Conservation (phyloP, 495 filamentous ascomycete species). For the Xylaria sp. region DNA sequence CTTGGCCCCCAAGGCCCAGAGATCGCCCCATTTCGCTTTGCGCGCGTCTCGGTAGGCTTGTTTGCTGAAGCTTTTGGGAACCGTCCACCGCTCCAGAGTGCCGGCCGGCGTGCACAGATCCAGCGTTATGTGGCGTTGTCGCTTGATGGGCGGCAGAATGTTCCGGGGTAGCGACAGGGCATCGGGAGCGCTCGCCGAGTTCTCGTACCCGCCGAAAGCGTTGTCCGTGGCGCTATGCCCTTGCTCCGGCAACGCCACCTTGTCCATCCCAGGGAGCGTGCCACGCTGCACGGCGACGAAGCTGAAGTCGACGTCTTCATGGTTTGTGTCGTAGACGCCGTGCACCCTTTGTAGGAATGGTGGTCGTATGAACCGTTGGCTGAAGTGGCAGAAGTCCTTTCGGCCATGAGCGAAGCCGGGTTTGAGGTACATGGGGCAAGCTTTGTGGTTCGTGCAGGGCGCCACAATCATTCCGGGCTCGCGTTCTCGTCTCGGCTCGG, state of each 20-base stretch:
- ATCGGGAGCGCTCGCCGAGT: conserved; percentile 48
- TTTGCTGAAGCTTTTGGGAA: conserved; percentile 80
- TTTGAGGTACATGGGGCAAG: conserved; percentile 85
- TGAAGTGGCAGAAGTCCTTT: conserved; percentile 91
- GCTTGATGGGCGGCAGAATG: conserved; percentile 82
- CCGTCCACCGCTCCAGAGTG: conserved; percentile 91
- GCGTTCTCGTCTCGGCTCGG: conserved; percentile 40
- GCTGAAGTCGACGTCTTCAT: conserved; percentile 89
- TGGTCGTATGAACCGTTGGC: conserved; percentile 86
- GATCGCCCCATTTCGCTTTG: conserved; percentile 89
- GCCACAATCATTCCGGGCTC: conserved; percentile 92
- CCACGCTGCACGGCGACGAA: conserved; percentile 90
- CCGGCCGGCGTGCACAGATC: conserved; percentile 90
- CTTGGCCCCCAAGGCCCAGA: conserved; percentile 96
- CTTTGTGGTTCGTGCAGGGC: conserved; percentile 89
- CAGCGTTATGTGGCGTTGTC: conserved; percentile 82
- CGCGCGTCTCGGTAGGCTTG: conserved; percentile 89
- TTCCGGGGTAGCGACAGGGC: conserved; percentile 77
- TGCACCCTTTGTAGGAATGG: conserved; percentile 81
- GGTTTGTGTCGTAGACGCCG: conserved; percentile 71
- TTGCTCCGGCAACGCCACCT: conserved; percentile 42
- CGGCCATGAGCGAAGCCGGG: conserved; percentile 72
- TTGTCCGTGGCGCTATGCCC: conserved; percentile 39
- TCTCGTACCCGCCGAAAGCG: conserved; percentile 53
- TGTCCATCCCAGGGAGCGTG: conserved; percentile 48